Evolutionary conservation across 805 yeast species (phyloP), one percentile per base, ranked within the genome.

Genomic region (Ogataea paraovalis): DNA sequence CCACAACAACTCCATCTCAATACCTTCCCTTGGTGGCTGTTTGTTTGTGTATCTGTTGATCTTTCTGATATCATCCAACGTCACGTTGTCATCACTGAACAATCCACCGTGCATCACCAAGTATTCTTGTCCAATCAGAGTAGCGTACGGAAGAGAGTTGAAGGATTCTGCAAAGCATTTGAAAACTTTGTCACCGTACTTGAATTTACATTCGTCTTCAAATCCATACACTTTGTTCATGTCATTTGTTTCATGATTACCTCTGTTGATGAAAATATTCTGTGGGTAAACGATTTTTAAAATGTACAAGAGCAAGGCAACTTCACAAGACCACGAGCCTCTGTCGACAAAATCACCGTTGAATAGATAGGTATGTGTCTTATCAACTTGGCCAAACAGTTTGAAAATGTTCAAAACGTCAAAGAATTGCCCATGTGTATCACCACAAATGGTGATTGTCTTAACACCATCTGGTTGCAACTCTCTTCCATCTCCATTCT

Each of bases 311-410:
- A 85, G 72, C 41, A 94, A 69, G 2, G 97, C 97, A 41, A 94
- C 96, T 64, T 94, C 99, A 62, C 96, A 87, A 3, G 97, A 89
- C 98, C 99, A 92, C 16, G 96, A 87, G 5, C 99, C 99, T 61
- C 99, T 77, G 65, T 94, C 99, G 3, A 94, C 99, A 68, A 94
- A 92, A 68, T 94, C 99, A 39, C 99, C 99, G 61, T 94, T 94
- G 72, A 94, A 92, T 42, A 94, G 68, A 62, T 87, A 94, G 4
- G 82, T 75, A 63, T 91, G 97, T 3, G 70, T 66, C 2, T 74
- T 71, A 3, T 73, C 61, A 0, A 92, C 95, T 56, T 73, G 68
- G 14, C 98, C 98, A 61, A 82, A 91, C 39, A 64, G 74, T 30
- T 75, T 66, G 66, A 94, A 92, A 45, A 94, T 75, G 62, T 90